Evolutionary conservation across 78 protist species (phyloP), one percentile per base, ranked within the genome.

Genomic region (Emiliania huxleyi): DNA sequence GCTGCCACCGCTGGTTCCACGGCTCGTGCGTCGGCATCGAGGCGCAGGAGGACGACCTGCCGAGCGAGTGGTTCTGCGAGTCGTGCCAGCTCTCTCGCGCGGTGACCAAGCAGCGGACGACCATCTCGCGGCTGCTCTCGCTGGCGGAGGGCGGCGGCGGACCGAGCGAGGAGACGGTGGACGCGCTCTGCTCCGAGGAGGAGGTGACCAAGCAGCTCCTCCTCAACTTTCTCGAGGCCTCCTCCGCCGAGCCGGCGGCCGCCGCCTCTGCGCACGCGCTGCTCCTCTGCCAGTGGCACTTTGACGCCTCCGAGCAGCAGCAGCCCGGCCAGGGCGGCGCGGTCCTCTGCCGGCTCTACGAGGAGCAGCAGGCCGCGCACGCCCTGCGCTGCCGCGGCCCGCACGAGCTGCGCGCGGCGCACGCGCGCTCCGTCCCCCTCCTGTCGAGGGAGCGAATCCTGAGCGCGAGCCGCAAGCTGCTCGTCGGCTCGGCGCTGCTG

Each of bases 1-100:
- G 1, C 8, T 77, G 85, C 85, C 85, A 77, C 85, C 85, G 46
- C 23, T 77, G 85, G 85, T 77, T 77, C 46, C 85, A 77, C 29
- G 85, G 85, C 23, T 45, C 44, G 35, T 77, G 85, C 46, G 46
- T 77, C 48, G 85, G 85, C 42, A 62, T 62, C 37, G 29, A 62
- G 12, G 37, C 75, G 33, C 3, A 15, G 2, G n/a, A n/a, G n/a
- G 42, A 35, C 42, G n/a, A 4, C 23, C 1, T 18, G 48, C 21
- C 4, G 18, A 1, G 21, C 33, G 46, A 40, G 46, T 77, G 85
- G 85, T 77, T 21, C 29, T 77, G 85, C 29, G 85, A 77, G 46
- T 21, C 15, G 35, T 77, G 85, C 85, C 85, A 26, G 48, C 46
- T 77, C 1, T 40, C 48, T 29, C 6, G 35, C 18, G 44, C 85